Percentiles rank a stretch among this genome's conserved stretches.
These are phyloP conservation scores for Calamus simplicifolius DNA, from an alignment of 176 grass and related monocot species.

Conservation along the genomic window DNA sequence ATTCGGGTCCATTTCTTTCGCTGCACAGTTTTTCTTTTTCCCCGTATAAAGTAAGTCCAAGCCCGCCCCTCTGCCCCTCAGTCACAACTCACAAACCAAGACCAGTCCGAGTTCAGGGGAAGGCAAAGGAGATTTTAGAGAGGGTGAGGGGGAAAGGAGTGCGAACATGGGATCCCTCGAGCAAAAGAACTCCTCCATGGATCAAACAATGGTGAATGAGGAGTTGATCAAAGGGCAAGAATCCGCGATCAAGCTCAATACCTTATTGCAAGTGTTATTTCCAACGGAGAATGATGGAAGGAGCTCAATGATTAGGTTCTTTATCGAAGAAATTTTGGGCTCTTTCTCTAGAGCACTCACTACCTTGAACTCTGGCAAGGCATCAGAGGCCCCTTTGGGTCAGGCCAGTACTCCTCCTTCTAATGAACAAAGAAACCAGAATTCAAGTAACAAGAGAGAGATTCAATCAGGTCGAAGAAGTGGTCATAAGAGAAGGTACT, in stretches of 20 bases:
- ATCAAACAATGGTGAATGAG: neutral
- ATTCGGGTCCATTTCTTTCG: too few species aligned
- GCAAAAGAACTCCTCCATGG: neutral
- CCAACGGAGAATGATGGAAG: neutral
- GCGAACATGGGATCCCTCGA: too few species aligned
- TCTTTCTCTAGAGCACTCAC: slow-evolving; percentile 1
- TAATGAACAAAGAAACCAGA: slow-evolving; percentile 10
- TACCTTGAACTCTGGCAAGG: neutral
- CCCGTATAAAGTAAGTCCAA: too few species aligned
- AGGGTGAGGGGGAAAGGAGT: too few species aligned
- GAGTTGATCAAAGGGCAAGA: slow-evolving; percentile 3
- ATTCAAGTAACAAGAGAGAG: slow-evolving; percentile 4
- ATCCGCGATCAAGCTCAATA: neutral
- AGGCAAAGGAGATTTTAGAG: too few species aligned
- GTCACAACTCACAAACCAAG: too few species aligned
- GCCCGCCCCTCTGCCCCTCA: too few species aligned
- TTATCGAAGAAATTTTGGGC: neutral
- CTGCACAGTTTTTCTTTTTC: too few species aligned
- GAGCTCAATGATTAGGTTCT: neutral
- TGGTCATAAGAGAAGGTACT: slow-evolving; percentile 3
- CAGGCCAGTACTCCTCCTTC: neutral
- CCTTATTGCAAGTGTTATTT: neutral
- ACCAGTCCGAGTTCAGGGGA: too few species aligned
- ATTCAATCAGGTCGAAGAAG: neutral
- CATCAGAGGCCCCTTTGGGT: slow-evolving; percentile 1